These are phyloP conservation scores for Blastobotrys buckinghamii DNA, from an alignment of 1,139 yeast genomes.

Conservation along the genomic window DNA sequence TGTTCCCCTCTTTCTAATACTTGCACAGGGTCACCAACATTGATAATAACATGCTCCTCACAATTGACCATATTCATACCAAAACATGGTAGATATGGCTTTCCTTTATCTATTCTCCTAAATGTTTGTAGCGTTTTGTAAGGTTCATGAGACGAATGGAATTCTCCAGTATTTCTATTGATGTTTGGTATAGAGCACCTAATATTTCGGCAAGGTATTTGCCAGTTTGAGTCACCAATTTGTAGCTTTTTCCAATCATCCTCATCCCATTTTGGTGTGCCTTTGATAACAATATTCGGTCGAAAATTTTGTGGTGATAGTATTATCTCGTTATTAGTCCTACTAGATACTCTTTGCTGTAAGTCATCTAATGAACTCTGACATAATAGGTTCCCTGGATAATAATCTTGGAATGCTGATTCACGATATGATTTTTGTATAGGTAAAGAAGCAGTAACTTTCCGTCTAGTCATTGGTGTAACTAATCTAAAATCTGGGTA, in stretches of 20 bases:
- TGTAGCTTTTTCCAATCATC: slow-evolving; percentile 36
- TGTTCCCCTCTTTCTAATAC: slow-evolving; percentile 25
- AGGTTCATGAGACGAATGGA: slow-evolving; percentile 33
- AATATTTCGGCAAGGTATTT: slow-evolving; percentile 31
- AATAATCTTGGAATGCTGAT: slow-evolving; percentile 41
- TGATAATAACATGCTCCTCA: background rate
- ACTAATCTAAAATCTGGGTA: slow-evolving; percentile 21
- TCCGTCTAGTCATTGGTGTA: slow-evolving; percentile 34
- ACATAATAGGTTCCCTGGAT: slow-evolving; percentile 38
- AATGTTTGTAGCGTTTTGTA: slow-evolving; percentile 33
- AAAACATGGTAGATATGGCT: slow-evolving; percentile 33
- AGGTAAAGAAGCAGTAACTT: slow-evolving; percentile 25
- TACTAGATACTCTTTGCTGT: slow-evolving; percentile 21
- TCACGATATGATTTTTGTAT: slow-evolving; percentile 6
- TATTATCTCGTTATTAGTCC: slow-evolving; percentile 21
- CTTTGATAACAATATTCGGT: slow-evolving; percentile 37
- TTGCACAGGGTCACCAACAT: slow-evolving; percentile 30
- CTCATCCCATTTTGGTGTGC: slow-evolving; percentile 33
- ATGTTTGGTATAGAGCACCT: slow-evolving; percentile 41
- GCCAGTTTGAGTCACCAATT: slow-evolving; percentile 30
- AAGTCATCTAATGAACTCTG: slow-evolving; percentile 33
- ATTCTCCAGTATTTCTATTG: slow-evolving; percentile 30
- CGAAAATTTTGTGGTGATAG: slow-evolving; percentile 33
- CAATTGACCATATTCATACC: slow-evolving; percentile 34
- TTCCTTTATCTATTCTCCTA: slow-evolving; percentile 37